Conservation (phyloP, 371 early-diverging fungal genomes). For the Mucor racemosus region DNA sequence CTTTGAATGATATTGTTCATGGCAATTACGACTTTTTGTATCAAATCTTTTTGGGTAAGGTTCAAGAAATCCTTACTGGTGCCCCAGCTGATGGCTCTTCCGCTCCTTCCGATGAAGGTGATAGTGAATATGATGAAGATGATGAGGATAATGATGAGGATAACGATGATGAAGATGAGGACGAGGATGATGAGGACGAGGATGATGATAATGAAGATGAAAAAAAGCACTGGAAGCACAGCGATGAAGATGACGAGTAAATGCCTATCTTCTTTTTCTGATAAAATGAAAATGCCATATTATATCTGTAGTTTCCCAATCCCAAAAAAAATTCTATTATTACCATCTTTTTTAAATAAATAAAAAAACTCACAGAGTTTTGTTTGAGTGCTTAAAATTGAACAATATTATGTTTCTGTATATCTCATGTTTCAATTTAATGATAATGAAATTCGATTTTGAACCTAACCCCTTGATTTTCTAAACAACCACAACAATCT, state of each 20-base stretch:
- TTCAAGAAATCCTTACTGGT: slow-evolving; percentile 8
- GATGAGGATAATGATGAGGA: neutral
- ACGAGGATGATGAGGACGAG: neutral
- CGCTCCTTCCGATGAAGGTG: neutral
- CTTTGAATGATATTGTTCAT: slow-evolving; percentile 15
- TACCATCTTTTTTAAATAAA: neutral
- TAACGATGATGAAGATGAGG: neutral
- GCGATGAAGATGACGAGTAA: neutral
- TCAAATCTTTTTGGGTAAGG: slow-evolving; percentile 6
- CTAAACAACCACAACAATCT: too few species aligned
- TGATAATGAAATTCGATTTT: neutral
- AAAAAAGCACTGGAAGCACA: neutral
- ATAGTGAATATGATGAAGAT: neutral
- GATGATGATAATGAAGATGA: too few species aligned
- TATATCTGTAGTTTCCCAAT: slow-evolving; percentile 2
- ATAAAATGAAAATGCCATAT: neutral
- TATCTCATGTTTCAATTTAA: neutral
- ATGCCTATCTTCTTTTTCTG: neutral
- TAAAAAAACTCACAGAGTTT: neutral
- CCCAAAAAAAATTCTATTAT: neutral
- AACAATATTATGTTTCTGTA: neutral
- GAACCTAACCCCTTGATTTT: neutral
- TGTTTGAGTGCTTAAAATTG: neutral
- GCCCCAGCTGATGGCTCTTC: neutral
- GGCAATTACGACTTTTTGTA: slow-evolving; percentile 19